Evolutionary conservation across 148 eudicot genomes (phyloP), one percentile per base, ranked within the genome.

Genomic region (Amaranthus cruentus): DNA sequence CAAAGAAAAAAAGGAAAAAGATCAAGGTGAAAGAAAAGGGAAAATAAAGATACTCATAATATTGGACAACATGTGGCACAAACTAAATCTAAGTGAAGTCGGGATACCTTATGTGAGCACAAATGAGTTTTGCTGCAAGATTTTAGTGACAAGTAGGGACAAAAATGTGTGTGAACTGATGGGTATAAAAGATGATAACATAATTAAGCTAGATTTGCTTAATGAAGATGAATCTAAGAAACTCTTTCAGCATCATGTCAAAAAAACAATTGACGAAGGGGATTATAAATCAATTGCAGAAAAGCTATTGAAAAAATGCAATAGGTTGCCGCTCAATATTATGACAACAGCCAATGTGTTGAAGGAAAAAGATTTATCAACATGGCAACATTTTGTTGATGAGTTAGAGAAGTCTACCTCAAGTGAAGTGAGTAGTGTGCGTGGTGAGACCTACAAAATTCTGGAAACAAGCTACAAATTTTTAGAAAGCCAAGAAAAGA

Each of bases 1-100:
- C 10, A 72, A 72, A 21, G 48, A 48, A 9, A 72, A 48, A 44
- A 58, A 55, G 6, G 75, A 61, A 7, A 72, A 49, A 9, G 49
- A 48, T 42, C 46, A 62, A 62, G 64, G 0, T 2, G 15, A 38
- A 60, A 60, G 4, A 6, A 15, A 60, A 3, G 10, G 43, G 0
- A 62, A 62, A 62, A 18, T 48, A 1, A 38, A 38, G 66, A 62
- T 28, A 62, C 66, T 62, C 46, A 38, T 62, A 28, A 38, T 62
- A 0, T 9, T 62, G 15, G 15, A 60, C 38, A 28, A 28, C 38
- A 28, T 28, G 38, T 28, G 38, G 38, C 38, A 28, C 0, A 28
- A 28, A 28, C 14, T 60, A 15, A 6, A 60, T 60, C 46, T 60
- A 15, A 15, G 0, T 15, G 6, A 60, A 60, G 6, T 60, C 2